phyloP scores from a whole-genome alignment of 2,329 filamentous ascomycete genomes.

The Colletotrichum gigasporum region DNA sequence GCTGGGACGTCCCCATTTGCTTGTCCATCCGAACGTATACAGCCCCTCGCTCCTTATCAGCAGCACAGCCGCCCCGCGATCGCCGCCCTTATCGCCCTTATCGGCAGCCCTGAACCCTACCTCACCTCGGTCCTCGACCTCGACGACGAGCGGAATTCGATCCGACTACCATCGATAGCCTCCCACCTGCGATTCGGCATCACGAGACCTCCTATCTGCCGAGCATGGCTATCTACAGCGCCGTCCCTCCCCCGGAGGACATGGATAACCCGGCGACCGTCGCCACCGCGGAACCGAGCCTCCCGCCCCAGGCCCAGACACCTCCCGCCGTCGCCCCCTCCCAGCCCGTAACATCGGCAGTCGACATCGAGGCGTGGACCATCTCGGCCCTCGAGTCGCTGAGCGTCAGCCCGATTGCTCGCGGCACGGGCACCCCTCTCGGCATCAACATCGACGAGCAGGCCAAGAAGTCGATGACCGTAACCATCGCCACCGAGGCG shows the following conservation, averaged over 20 bases:
- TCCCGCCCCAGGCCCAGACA: conserved; percentile 32
- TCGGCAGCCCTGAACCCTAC: conserved; percentile 30
- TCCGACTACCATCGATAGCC: not conserved
- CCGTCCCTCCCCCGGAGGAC: conserved; percentile 58
- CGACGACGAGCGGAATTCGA: not conserved
- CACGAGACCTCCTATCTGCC: not conserved
- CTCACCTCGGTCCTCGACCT: not conserved
- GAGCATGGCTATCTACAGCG: conserved; percentile 62
- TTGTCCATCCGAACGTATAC: not conserved
- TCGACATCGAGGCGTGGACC: conserved; percentile 76
- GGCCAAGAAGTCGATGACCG: conserved; percentile 24
- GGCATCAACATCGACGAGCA: conserved; percentile 79
- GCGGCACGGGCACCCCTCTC: conserved; percentile 71
- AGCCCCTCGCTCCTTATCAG: not conserved
- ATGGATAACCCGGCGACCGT: conserved; percentile 33
- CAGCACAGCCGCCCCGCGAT: conserved; percentile 16
- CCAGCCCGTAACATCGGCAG: conserved; percentile 41
- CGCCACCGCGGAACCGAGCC: conserved; percentile 31
- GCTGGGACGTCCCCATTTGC: too few relatives aligned
- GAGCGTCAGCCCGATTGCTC: conserved; percentile 63
- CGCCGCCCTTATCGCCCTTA: conserved; percentile 19
- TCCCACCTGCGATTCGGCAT: not conserved
- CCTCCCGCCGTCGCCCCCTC: conserved; percentile 33
- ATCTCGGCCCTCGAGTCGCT: conserved; percentile 65
- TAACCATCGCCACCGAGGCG: conserved; percentile 26